Conservation (phyloP, 1,139 yeast species). For the Casaregolazyma lundiana region DNA sequence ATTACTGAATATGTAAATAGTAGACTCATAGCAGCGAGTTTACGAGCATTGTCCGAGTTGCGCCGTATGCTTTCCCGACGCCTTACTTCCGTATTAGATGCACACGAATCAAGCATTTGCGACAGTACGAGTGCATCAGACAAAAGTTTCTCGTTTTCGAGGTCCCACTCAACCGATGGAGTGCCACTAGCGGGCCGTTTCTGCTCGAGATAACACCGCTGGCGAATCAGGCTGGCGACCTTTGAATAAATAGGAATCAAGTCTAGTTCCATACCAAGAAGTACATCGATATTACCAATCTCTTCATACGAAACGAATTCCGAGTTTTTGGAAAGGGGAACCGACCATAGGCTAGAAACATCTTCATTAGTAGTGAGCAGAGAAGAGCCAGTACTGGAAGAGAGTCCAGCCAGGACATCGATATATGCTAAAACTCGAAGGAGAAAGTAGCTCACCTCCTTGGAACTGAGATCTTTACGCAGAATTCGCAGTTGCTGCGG, state of each 20-base stretch:
- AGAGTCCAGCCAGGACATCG: constrained; percentile 61
- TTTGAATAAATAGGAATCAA: constrained; percentile 48
- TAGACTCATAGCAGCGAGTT: constrained; percentile 46
- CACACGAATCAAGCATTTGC: constrained; percentile 23
- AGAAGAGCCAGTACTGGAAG: constrained; percentile 28
- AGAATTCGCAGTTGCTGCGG: constrained; percentile 26
- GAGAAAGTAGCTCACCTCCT: constrained; percentile 54
- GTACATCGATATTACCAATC: constrained; percentile 42
- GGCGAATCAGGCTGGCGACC: constrained; percentile 42
- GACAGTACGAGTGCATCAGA: constrained; percentile 27
- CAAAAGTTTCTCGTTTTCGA: constrained; percentile 19
- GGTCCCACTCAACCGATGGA: neutral
- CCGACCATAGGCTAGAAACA: constrained; percentile 27
- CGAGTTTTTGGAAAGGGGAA: constrained; percentile 20
- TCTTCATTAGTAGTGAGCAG: constrained; percentile 24
- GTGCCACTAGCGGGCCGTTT: constrained; percentile 4
- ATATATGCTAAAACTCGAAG: constrained; percentile 70
- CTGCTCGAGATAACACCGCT: constrained; percentile 21
- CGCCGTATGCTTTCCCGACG: constrained; percentile 19
- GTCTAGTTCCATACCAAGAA: constrained; percentile 51
- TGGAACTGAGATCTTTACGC: constrained; percentile 26
- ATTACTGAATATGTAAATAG: constrained; percentile 49
- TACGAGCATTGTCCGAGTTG: constrained; percentile 19
- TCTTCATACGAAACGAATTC: constrained; percentile 6
- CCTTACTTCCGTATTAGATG: constrained; percentile 18